Conservation (phyloP, 768 basidiomycete species). For the Russula dissimulans region DNA sequence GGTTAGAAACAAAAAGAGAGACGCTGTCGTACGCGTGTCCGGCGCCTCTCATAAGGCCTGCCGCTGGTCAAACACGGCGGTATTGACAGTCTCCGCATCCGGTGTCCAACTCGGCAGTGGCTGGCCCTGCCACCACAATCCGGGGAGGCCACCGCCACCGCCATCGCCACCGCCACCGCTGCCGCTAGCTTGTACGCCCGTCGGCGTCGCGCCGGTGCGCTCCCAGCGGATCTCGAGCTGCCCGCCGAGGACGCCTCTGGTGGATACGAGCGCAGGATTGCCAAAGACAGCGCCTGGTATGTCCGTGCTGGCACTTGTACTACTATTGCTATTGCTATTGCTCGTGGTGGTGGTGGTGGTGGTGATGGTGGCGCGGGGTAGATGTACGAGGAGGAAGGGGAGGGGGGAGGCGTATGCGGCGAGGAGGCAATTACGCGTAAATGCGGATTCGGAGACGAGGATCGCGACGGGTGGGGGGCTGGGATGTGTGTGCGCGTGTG, state of each 20-base stretch:
- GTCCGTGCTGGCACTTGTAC: background rate
- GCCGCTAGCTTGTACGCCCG: no score
- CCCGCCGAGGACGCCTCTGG: constrained; percentile 47
- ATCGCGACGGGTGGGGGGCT: constrained; percentile 49
- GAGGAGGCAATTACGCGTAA: constrained; percentile 60
- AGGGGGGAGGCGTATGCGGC: constrained; percentile 66
- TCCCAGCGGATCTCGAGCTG: constrained; percentile 65
- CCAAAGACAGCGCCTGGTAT: constrained; percentile 47
- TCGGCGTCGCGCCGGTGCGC: constrained; percentile 20
- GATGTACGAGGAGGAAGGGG: constrained; percentile 71
- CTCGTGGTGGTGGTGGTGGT: background rate
- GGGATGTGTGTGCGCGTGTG: no score
- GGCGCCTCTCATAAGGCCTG: background rate
- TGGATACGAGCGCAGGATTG: constrained; percentile 56
- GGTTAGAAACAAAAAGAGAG: background rate
- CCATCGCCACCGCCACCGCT: background rate
- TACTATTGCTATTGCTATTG: background rate
- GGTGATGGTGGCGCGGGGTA: constrained; percentile 36
- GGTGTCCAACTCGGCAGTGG: constrained; percentile 33
- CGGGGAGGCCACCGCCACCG: constrained; percentile 28
- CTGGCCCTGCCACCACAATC: constrained; percentile 36
- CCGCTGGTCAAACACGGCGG: background rate
- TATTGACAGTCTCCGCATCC: constrained; percentile 1
- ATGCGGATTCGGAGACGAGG: constrained; percentile 72
- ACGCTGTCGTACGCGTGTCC: background rate